Evolutionary conservation across 139 green algal genomes (phyloP).

Genomic region (Marvania coccoides): DNA sequence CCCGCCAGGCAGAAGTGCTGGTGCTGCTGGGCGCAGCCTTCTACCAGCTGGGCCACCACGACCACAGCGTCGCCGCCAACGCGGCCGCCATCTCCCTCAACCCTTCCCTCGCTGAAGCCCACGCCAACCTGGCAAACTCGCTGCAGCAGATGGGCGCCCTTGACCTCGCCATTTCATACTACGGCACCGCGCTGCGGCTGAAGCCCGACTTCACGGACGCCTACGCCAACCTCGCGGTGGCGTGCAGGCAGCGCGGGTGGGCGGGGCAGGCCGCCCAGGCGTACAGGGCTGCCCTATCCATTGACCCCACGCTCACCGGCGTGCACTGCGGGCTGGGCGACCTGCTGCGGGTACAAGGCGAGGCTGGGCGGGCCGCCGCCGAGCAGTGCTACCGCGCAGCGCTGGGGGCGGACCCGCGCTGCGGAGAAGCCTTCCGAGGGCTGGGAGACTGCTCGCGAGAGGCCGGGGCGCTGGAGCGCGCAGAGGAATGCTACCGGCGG

Average conservation of each 20-base stretch:
- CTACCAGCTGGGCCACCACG: conserved; percentile 70
- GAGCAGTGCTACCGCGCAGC: conserved; percentile 64
- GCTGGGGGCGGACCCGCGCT: conserved; percentile 41
- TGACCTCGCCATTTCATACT: conserved; percentile 80
- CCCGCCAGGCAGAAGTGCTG: conserved; percentile 54
- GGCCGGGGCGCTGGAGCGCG: conserved; percentile 36
- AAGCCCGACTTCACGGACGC: conserved; percentile 68
- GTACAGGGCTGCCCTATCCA: conserved; percentile 48
- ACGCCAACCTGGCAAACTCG: conserved; percentile 68
- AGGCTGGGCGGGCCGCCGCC: conserved; percentile 25
- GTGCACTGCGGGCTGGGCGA: conserved; percentile 78
- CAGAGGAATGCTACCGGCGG: conserved; percentile 58
- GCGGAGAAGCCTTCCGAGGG: conserved; percentile 66
- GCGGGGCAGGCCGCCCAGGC: conserved; percentile 57
- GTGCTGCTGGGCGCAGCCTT: conserved; percentile 74
- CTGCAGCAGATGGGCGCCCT: conserved; percentile 67
- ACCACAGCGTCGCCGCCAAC: conserved; percentile 58
- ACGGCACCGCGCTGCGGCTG: conserved; percentile 62
- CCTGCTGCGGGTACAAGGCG: conserved; percentile 45
- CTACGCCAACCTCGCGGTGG: conserved; percentile 71
- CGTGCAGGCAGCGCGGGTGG: conserved; percentile 58
- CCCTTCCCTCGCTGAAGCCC: conserved; percentile 29
- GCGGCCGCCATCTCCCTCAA: conserved; percentile 64
- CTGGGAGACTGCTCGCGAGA: conserved; percentile 63
- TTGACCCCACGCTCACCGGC: conserved; percentile 49